Base-by-base conservation (phyloP, 441 rosid genomes). In the Bocquillonia castaneifolia region DNA sequence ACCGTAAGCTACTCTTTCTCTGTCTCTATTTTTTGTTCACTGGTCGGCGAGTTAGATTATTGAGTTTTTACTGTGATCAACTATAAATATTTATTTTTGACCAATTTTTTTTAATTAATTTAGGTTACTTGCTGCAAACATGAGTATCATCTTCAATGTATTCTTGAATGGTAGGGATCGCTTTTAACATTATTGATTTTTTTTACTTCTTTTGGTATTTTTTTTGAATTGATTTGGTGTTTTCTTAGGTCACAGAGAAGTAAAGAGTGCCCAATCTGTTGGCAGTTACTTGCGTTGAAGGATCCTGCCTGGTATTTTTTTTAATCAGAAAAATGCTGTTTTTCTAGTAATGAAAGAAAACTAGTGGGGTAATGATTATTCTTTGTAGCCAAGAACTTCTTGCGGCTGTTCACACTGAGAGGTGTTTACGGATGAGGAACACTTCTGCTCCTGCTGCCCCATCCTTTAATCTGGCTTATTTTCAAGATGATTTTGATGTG, bases 71-170 rank as follows among this genome's bases (percentile, higher is more conserved):
- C 26, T 31, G 8, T 8, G 5, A 2, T 55, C 3, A 25, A 51
- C 10, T 51, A 2, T 20, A 8, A 51, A 0, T 51, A 3, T 51
- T 0, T 10, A 54, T 10, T 6, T 2, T 20, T 52, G 22, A 1
- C 20, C 1, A 23, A 5, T 10, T 13, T 58, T 58, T 17, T 14
- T 58, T 20, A 14, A 36, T 36, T 36, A 36, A 36, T 78, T 69
- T 82, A 88, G 97, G 83, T 81, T 23, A 92, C 98, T 0, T 76
- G 87, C 75, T 92, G 98, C 90, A 90, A 81, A 59, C 98, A 92
- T 74, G 97, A 88, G 48, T 92, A 90, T 77, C 97, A 92, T 75
- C 92, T 92, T 61, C 98, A 92, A 56, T 92, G 98, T 72, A 92
- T 92, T 82, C 68, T 69, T 44, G 78, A 75, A 20, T 65, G 77